Evolutionary conservation across 805 yeast species (phyloP), one percentile per base, ranked within the genome.

Genomic region (Suhomyces tanzawaensis): DNA sequence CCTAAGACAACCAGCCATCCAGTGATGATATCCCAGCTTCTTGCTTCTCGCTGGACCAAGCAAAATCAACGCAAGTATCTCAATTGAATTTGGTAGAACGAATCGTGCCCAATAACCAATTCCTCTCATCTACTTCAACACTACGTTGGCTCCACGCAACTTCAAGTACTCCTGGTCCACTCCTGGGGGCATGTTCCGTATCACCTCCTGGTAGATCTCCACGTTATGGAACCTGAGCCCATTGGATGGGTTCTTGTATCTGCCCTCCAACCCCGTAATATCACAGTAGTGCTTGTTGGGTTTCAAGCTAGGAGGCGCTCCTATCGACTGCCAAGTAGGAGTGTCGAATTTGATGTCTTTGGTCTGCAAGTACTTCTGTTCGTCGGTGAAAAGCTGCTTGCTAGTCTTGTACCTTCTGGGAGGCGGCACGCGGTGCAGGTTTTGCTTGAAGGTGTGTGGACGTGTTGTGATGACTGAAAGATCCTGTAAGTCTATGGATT

Each of bases 91-190:
- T n/a, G n/a, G n/a, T n/a, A n/a, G n/a, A n/a, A n/a, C n/a, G n/a
- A n/a, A n/a, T n/a, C n/a, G n/a, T n/a, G n/a, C n/a, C n/a, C n/a
- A n/a, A n/a, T n/a, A n/a, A n/a, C n/a, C n/a, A n/a, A n/a, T 21
- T 21, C 11, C 27, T 24, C 7, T n/a, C 27, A 24, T n/a, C 32
- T 35, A 69, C 57, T 85, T 81, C 57, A 90, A 69, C 7, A 91
- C 78, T 13, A 90, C 88, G 57, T 91, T 85, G 27, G 96, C 98
- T 37, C 85, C 87, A 50, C 98, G 74, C 43, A 91, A 67, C 47
- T 85, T 85, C 54, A 91, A 69, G 57, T 89, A 91, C 60, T 89
- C 95, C 63, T 91, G 98, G 61, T 91, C 97, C 19, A 85, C 84
- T 17, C 96, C 96, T 3, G 95, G 86, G 1, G 89, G 82, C 80